Evolutionary conservation across 208 protist genomes (phyloP), one percentile per base, ranked within the genome.

Genomic region (Acanthamoeba castellanii): DNA sequence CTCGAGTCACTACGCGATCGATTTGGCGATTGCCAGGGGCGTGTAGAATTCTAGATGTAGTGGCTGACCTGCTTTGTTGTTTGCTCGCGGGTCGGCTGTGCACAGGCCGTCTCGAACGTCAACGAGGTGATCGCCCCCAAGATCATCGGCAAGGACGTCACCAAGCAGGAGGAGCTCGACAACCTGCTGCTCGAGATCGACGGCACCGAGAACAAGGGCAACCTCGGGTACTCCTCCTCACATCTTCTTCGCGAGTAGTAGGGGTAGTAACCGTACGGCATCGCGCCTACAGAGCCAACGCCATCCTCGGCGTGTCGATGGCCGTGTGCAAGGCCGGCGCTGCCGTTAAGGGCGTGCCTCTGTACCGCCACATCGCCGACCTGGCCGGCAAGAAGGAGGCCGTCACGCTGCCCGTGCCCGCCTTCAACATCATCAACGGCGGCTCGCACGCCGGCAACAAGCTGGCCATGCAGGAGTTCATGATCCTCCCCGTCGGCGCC

Each of bases 391-490:
- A 98, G 96, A 97, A 97, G 95, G 98, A 97, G 81, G 88, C 96
- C 85, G 97, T 95, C 95, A 95, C 97, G 32, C 95, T 98, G n/a
- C 97, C 97, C 82, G 96, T 97, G 34, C 97, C 97, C 78, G 87
- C 98, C 92, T 99, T 99, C 98, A 99, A 99, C 97, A 98, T 99
- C 89, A 99, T 99, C 97, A 99, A 99, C 98, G 99, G 99, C 93
- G 99, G 99, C 95, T 98, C 97, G 92, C 99, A 99, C 96, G 99
- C 99, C 59, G 99, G 99, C 92, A 99, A 99, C 96, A 97, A 97
- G 91, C 97, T 99, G 14, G 97, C 98, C 42, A 98, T 99, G 96
- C 99, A 99, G 98, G 99, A 99, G 97, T 99, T 99, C 97, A 99
- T 99, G 99, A 99, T 99, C 95, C 96, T 98, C 22, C 99, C 99